Base-by-base conservation (phyloP, 495 filamentous ascomycete species). In the Aspergillus cavernicola region DNA sequence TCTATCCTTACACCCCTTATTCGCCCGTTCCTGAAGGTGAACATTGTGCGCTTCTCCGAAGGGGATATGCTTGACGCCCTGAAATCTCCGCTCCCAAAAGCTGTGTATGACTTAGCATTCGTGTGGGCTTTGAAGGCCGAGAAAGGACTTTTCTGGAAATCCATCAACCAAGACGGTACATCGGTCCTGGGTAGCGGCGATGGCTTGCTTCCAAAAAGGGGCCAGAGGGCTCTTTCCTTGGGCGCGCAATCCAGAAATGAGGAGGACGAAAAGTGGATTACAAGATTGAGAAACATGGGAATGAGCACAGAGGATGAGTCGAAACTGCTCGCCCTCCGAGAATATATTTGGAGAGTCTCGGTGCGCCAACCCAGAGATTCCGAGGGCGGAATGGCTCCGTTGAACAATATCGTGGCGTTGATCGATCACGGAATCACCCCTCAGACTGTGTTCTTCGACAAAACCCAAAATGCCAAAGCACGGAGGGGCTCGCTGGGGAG, bases 251-350 rank as follows among this genome's bases (percentile, higher is more conserved):
- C 66, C 13, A 90, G 81, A 62, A 96, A 92, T 60, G 91, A 96
- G n/a, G 92, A 97, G 65, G 95, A 99, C 66, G 90, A 97, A 50
- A 84, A 91, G 61, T 99, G 95, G 95, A 74, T 99, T n/a, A 73
- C 73, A 16, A 82, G 87, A 44, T 70, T 99, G 26, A 80, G 89
- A 26, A 92, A 88, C 55, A 80, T 93, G 32, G 92, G 93, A 0
- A 88, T 99, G 80, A 67, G 74, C 1, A 53, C 72, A 0, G 92
- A 95, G 38, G 95, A 99, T 59, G 95, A 99, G 52, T 82, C 86
- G 57, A 99, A 99, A 63, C 71, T 99, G 8, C 70, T 96, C 16
- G 86, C 83, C 5, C 78, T 99, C 13, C 78, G 86, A 46, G 93
- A 96, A 60, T 97, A 96, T 57, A 90, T 97, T 28, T 96, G 89